Evolutionary conservation across 163 green algal genomes (phyloP).

Genomic region (Trebouxiophyceae sp.): DNA sequence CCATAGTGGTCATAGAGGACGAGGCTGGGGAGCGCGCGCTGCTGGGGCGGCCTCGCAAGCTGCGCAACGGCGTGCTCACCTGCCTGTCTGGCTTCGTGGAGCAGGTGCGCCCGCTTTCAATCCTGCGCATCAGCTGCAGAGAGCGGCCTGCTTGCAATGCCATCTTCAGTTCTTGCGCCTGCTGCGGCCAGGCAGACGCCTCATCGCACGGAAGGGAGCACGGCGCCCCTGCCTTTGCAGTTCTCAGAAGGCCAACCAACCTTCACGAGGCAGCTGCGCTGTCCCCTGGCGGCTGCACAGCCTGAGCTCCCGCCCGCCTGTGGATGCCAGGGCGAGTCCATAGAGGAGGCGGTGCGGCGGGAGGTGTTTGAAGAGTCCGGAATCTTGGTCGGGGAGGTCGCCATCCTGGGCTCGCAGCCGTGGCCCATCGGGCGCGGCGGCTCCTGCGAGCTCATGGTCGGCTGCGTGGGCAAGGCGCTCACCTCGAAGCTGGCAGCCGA

Average conservation of each 20-base stretch:
- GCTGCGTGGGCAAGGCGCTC: conserved; percentile 60
- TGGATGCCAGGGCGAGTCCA: conserved; percentile 25
- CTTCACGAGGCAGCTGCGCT: too few species aligned
- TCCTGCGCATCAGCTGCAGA: too few species aligned
- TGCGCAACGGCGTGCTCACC: conserved; percentile 61
- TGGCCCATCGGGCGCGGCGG: conserved; percentile 55
- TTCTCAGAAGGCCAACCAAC: too few species aligned
- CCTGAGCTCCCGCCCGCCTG: too few species aligned
- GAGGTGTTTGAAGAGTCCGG: conserved; percentile 72
- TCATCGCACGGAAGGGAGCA: too few species aligned
- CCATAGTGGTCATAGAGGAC: conserved; percentile 49
- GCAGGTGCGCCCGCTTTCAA: conserved; percentile 29
- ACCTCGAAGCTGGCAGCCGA: conserved; percentile 52
- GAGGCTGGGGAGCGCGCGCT: conserved; percentile 49
- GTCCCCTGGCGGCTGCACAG: too few species aligned
- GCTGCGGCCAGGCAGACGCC: too few species aligned
- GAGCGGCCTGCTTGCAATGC: too few species aligned
- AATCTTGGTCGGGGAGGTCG: conserved; percentile 48
- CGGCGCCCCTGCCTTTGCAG: too few species aligned
- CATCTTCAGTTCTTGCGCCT: too few species aligned
- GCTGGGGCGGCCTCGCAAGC: conserved; percentile 51
- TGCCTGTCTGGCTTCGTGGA: conserved; percentile 78
- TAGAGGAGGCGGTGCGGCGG: conserved; percentile 54
- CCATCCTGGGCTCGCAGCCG: conserved; percentile 65
- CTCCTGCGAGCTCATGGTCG: conserved; percentile 82